Base-by-base conservation (phyloP, 306 rosid genomes). In the Notholithocarpus densiflorus region DNA sequence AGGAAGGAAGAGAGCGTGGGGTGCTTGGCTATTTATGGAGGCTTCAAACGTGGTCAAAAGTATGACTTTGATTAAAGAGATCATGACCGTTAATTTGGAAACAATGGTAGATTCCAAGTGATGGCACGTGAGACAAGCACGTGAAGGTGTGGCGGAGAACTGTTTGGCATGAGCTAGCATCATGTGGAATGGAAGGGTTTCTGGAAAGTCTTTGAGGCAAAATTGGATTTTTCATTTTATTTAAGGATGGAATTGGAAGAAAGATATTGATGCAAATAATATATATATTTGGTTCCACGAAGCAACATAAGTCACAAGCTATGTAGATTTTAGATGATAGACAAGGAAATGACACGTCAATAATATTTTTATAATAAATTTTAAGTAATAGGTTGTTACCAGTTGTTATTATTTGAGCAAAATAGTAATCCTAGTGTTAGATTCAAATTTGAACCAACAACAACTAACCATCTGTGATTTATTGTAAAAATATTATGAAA, bases 31-130 rank as follows among this genome's bases (percentile, higher is more conserved):
- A 79, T 82, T 64, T 85, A 85, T 75, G 76, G 86, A 23, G 76
- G 81, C 5, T 53, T 21, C 5, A 27, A 37, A 24, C 14, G 68
- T 68, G 83, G 83, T 83, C 87, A 83, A 86, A 83, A 83, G 59
- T 31, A 12, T 52, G 83, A 79, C 80, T 80, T 80, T 32, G 19
- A 9, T 40, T 2, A 40, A 48, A 59, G 75, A 24, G 80, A 81
- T 81, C 83, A 26, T 53, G 74, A 18, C 83, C 83, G 19, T 85
- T 19, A 2, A 71, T 77, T 61, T 54, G 26, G 52, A 20, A 6
- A 23, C 5, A 12, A 4, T 2, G 13, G 6, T 10, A 79, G 68
- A 66, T 77, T 34, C 61, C 34, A 27, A 37, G 79, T 4, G 12
- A 1, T 13, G 71, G 45, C 82, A 77, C 82, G 76, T 73, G 85